A percentile compares a stretch with the other conserved stretches of the same genome.
Evolutionary conservation across 2,329 filamentous ascomycete species (phyloP).

Genomic region (Paraphaeosphaeria minitans): DNA sequence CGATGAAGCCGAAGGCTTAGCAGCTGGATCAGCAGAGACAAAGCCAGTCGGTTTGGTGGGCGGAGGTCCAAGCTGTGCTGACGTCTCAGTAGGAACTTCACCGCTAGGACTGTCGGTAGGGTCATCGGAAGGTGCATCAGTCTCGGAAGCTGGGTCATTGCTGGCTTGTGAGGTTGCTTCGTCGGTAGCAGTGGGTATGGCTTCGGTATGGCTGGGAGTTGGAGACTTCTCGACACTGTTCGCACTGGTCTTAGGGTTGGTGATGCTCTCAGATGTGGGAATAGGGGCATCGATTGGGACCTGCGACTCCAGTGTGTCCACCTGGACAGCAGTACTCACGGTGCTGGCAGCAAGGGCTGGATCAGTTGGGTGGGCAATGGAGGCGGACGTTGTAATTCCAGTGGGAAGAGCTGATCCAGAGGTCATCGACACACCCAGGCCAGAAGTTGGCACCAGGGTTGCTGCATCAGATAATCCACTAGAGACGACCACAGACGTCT

Average conservation of each 20-base stretch:
- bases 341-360: not conserved
- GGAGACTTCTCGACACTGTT: constrained; percentile 5
- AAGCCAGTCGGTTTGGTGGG: constrained; percentile 12
- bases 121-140: constrained; percentile 6
- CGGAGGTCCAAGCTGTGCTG: constrained; percentile 6
- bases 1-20: constrained; percentile 13
- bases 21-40: constrained; percentile 4
- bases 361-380: constrained; percentile 5
- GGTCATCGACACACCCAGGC: constrained; percentile 6
- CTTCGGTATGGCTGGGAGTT: constrained; percentile 5
- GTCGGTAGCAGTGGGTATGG: constrained; percentile 4
- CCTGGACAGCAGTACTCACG: not conserved
- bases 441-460: not conserved
- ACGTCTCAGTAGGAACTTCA: constrained; percentile 1
- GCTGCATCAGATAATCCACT: not conserved
- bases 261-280: constrained; percentile 11
- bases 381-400: not conserved
- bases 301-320: constrained; percentile 8
- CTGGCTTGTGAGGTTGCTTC: not conserved
- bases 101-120: not conserved
- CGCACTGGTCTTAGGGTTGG: not conserved
- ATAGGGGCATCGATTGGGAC: not conserved
- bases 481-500: not conserved
- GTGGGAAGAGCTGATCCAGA: constrained; percentile 3
- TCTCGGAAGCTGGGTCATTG: not conserved